Evolutionary conservation across 768 basidiomycete species (phyloP).

Genomic region (Psilocybe subaeruginosa): DNA sequence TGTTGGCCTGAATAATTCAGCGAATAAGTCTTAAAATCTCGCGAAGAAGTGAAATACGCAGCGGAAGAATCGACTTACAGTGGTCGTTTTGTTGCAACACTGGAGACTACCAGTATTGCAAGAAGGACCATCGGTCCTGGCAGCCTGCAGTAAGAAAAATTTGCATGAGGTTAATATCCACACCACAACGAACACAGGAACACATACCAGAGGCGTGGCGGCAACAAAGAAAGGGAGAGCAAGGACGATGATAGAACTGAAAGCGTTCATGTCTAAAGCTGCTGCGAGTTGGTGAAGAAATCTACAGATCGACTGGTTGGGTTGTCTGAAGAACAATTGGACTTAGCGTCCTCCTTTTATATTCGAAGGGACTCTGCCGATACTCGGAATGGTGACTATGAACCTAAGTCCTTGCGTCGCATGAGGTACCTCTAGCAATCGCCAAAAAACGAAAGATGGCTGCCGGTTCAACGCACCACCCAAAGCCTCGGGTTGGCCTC

Average conservation of each 20-base stretch:
- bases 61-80: conserved; percentile 8
- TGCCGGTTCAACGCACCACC: neutral
- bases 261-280: conserved; percentile 21
- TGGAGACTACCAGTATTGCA: conserved; percentile 25
- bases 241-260: conserved; percentile 23
- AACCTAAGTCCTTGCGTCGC: neutral
- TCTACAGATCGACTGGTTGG: conserved; percentile 11
- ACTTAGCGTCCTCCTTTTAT: conserved; percentile 7
- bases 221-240: conserved; percentile 26
- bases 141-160: conserved; percentile 13
- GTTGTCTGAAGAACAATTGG: conserved; percentile 13
- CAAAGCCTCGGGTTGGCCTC: neutral
- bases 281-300: neutral
- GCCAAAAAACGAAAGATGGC: neutral
- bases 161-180: neutral
- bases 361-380: neutral
- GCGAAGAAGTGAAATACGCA: too few species aligned
- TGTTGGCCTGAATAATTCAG: neutral
- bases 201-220: conserved; percentile 27
- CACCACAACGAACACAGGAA: neutral
- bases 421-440: neutral
- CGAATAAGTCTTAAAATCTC: too few species aligned
- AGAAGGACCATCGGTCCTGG: conserved; percentile 12
- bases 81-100: conserved; percentile 25
- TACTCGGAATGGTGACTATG: neutral